These are phyloP conservation scores for Brassica rapa DNA, from an alignment of 345 rosid genomes.

Conservation along the genomic window DNA sequence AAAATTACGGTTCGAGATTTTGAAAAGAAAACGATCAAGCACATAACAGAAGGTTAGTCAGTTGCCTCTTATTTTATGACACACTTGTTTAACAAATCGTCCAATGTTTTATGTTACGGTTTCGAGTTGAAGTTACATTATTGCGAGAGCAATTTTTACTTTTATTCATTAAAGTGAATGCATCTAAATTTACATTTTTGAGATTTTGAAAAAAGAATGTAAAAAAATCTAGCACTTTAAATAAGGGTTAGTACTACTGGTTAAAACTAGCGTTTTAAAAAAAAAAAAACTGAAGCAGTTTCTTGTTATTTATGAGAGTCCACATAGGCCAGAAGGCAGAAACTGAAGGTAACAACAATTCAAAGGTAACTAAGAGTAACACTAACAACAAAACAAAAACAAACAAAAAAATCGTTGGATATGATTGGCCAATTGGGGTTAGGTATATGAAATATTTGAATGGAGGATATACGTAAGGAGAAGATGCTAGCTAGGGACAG, in stretches of 20 bases:
- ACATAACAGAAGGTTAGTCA: not conserved
- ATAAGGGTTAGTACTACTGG: not conserved
- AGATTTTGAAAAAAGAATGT: not conserved
- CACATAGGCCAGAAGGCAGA: not conserved
- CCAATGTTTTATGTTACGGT: not conserved
- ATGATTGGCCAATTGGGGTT: conserved; percentile 15
- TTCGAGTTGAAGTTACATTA: not conserved
- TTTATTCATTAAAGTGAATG: not conserved
- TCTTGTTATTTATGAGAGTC: not conserved
- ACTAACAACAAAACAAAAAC: not conserved
- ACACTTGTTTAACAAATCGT: not conserved
- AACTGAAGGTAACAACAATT: not conserved
- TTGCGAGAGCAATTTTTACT: not conserved
- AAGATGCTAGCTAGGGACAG: conserved; percentile 1
- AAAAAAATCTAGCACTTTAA: not conserved
- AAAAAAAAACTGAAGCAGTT: not conserved
- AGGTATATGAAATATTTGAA: conserved; percentile 4
- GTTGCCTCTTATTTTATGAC: not conserved
- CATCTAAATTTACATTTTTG: not conserved
- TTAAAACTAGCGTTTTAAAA: not conserved
- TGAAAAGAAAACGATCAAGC: not conserved
- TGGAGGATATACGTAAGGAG: conserved; percentile 10
- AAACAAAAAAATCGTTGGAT: not conserved
- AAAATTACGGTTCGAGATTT: not conserved
- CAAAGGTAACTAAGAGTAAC: not conserved